Conservation (phyloP, 768 basidiomycete species). For the Coprinellus micaceus region DNA sequence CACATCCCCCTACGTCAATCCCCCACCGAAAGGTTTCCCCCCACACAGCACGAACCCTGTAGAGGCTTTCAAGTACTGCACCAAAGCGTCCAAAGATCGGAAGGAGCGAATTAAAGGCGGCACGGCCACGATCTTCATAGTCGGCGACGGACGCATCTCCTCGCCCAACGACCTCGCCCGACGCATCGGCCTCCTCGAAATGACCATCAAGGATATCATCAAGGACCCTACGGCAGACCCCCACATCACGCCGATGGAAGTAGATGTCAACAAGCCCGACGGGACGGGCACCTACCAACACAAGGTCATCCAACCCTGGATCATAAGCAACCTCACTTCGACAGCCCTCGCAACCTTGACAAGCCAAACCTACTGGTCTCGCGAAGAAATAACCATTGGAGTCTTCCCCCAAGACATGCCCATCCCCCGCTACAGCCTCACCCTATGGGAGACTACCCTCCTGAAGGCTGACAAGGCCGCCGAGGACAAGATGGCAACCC, state of each 20-base stretch:
- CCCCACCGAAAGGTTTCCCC: background rate
- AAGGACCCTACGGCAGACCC: background rate
- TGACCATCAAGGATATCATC: background rate
- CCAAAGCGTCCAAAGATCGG: background rate
- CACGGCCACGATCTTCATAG: background rate
- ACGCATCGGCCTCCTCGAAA: background rate
- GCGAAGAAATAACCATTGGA: background rate
- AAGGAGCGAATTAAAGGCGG: background rate
- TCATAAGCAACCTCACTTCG: background rate
- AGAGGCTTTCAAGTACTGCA: background rate
- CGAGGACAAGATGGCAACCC: background rate
- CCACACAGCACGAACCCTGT: background rate
- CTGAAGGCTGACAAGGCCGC: background rate
- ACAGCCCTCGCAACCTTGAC: background rate
- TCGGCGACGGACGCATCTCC: background rate
- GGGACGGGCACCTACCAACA: background rate
- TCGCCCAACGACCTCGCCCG: background rate
- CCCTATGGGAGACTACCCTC: background rate
- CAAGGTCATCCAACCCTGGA: background rate
- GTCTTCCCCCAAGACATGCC: background rate
- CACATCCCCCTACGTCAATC: no score
- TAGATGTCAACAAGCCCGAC: background rate
- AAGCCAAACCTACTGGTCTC: background rate
- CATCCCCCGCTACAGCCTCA: background rate
- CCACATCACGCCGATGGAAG: background rate